These are phyloP conservation scores for Anisodus tanguticus DNA, from an alignment of 257 asterid species.

Conservation along the genomic window DNA sequence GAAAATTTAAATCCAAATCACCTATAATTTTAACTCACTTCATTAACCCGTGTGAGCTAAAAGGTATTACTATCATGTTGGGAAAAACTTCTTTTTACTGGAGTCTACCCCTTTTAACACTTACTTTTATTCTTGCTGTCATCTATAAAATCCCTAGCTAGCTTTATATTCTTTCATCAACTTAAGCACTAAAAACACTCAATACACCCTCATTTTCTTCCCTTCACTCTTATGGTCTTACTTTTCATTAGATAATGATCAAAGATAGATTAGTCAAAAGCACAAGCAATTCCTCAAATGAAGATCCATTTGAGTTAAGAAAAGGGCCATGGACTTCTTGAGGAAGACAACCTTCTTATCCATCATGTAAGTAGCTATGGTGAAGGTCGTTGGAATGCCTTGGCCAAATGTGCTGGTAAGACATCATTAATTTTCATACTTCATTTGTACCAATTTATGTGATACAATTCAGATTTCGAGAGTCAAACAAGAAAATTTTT, in stretches of 20 bases:
- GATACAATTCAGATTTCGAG: no score
- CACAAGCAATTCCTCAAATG: conserved; percentile 31
- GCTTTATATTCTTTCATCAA: conserved; percentile 31
- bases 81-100: neutral
- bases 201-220: neutral
- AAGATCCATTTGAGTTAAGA: conserved; percentile 48
- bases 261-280: neutral
- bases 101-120: conserved; percentile 25
- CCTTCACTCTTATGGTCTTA: neutral
- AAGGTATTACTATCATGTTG: neutral
- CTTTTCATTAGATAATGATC: conserved; percentile 32
- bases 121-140: neutral
- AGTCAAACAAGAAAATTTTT: no score
- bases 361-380: conserved; percentile 57
- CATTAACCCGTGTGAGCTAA: neutral
- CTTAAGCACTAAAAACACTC: neutral
- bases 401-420: conserved; percentile 70
- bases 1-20: neutral
- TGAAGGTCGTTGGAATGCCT: conserved; percentile 82
- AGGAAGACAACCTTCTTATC: conserved; percentile 80
- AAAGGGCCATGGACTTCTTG: conserved; percentile 88
- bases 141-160: conserved; percentile 51
- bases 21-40: neutral
- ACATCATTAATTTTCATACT: neutral
- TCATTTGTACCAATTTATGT: no score